Evolutionary conservation across 2,329 filamentous ascomycete genomes (phyloP), one percentile per base, ranked within the genome.

Genomic region (Dothideomycetidae sp.): DNA sequence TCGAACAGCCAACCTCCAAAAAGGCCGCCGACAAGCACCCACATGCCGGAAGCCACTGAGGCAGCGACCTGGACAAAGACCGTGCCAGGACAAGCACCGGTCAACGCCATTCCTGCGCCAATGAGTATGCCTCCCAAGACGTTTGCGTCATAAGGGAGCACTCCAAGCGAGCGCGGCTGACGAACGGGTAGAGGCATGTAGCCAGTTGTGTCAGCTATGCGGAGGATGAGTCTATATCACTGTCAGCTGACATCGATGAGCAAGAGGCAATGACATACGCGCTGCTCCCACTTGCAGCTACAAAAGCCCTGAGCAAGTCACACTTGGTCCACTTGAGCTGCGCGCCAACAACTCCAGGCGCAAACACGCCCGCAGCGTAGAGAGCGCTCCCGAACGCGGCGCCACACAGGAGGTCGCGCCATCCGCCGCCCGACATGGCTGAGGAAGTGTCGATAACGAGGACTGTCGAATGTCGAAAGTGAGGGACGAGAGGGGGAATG

Each of bases 241-340:
- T 11, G 16, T 16, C 26, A 19, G 18, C n/a, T 19, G 36, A 16
- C 16, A 18, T 7, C 29, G 37, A 18, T 40, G n/a, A n/a, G n/a
- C n/a, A n/a, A n/a, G n/a, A n/a, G n/a, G n/a, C n/a, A n/a, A n/a
- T 21, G 30, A 59, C 72, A 53, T 63, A 77, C 71, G 70, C 68
- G 56, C 71, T 78, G 46, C 62, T 66, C 16, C 70, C 74, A 7
- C 71, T 71, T 3, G 75, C 77, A 1, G 70, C 64, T 3, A 80
- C 55, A 48, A 81, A 80, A 7, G 66, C 64, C 53, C 78, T 68
- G 18, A 76, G 51, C 75, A 81, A 80, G 51, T 75, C 73, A 55
- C 70, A 78, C 50, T 76, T 67, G 33, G 66, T 56, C 31, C 78
- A 59, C 15, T 60, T 63, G 57, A 81, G 66, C 57, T 81, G 77